These are phyloP conservation scores for Mrakia gelida DNA, from an alignment of 768 basidiomycete species.

Conservation along the genomic window DNA sequence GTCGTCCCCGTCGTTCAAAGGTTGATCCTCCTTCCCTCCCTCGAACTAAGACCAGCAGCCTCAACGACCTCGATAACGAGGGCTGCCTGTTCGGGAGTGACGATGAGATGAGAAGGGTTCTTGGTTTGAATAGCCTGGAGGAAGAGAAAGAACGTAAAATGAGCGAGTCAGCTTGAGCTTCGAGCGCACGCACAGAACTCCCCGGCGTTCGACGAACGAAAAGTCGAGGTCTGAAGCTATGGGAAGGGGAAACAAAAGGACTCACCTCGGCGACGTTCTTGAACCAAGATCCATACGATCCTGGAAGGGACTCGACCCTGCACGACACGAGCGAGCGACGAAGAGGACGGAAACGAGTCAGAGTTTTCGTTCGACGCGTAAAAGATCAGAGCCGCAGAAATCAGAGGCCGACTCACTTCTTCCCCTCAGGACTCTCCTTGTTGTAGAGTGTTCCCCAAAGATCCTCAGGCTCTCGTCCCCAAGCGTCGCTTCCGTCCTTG, in stretches of 20 bases:
- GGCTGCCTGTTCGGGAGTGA: constrained; percentile 71
- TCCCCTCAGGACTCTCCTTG: constrained; percentile 47
- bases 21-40: constrained; percentile 54
- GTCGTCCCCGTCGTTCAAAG: constrained; percentile 2
- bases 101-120: constrained; percentile 51
- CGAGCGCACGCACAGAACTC: not conserved
- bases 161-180: not conserved
- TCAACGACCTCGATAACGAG: constrained; percentile 72
- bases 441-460: constrained; percentile 63
- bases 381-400: no score
- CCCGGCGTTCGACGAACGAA: not conserved
- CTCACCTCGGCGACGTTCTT: constrained; percentile 60
- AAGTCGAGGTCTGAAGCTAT: not conserved
- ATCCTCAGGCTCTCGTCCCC: constrained; percentile 56
- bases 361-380: not conserved
- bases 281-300: constrained; percentile 47
- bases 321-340: not conserved
- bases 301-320: constrained; percentile 43
- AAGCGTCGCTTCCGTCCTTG: constrained; percentile 35
- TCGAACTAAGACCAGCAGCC: constrained; percentile 62
- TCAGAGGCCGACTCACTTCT: constrained; percentile 35
- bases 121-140: not conserved
- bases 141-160: not conserved
- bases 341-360: not conserved
- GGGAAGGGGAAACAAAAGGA: no score